Conservation (phyloP, 768 basidiomycete genomes). For the Cystobasidium ongulense region DNA sequence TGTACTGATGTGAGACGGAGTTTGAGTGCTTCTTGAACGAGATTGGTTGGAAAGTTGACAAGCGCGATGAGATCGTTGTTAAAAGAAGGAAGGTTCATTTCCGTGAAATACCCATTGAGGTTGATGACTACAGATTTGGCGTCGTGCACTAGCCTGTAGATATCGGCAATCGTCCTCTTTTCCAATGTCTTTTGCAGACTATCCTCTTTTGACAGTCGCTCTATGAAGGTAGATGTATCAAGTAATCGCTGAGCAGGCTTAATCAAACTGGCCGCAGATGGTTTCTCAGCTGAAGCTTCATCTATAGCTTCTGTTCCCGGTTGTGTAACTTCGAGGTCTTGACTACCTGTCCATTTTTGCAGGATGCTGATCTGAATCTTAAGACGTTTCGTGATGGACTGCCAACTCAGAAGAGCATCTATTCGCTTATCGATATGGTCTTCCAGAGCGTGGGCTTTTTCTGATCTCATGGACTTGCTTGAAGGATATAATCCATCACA, state of each 20-base stretch:
- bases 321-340: slow-evolving; percentile 76
- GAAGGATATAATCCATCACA: slow-evolving; percentile 41
- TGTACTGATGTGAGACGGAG: slow-evolving; percentile 61
- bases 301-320: slow-evolving; percentile 54
- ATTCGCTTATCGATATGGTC: slow-evolving; percentile 63
- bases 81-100: slow-evolving; percentile 86
- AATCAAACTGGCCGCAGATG: background rate
- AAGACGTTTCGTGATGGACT: slow-evolving; percentile 74
- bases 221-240: slow-evolving; percentile 62
- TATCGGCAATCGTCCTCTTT: slow-evolving; percentile 58
- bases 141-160: slow-evolving; percentile 72
- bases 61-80: slow-evolving; percentile 79
- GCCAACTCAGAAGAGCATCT: slow-evolving; percentile 86
- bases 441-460: slow-evolving; percentile 54
- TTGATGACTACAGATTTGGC: slow-evolving; percentile 80
- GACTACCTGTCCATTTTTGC: slow-evolving; percentile 87
- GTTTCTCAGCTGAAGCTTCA: slow-evolving; percentile 51
- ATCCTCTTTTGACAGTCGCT: slow-evolving; percentile 88
- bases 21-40: slow-evolving; percentile 82
- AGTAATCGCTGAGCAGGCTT: slow-evolving; percentile 25
- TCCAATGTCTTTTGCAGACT: slow-evolving; percentile 91
- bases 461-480: slow-evolving; percentile 48
- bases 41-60: slow-evolving; percentile 91
- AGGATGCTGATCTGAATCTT: slow-evolving; percentile 69
- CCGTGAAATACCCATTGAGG: slow-evolving; percentile 63